Evolutionary conservation across 225 moss, liverwort and hornwort genomes (phyloP).

Genomic region (Pseudoscleropodium purum): DNA sequence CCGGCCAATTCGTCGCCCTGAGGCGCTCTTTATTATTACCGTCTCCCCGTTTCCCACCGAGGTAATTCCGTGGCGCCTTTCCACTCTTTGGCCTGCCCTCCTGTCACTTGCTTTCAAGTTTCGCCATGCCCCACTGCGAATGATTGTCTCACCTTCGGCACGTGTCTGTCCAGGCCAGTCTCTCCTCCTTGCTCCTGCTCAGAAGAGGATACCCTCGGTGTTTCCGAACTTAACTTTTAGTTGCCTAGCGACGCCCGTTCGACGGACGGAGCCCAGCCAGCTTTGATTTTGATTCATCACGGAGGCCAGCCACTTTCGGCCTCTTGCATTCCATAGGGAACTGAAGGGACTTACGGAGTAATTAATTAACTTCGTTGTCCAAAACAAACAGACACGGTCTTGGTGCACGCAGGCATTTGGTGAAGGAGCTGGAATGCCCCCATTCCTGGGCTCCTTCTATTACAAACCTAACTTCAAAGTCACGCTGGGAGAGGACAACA

Average conservation of each 20-base stretch:
- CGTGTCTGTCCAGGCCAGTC: neutral
- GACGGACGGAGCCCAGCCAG: too few relatives aligned
- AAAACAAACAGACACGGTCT: neutral
- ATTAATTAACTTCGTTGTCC: too few relatives aligned
- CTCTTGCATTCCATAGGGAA: neutral
- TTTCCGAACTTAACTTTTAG: too few relatives aligned
- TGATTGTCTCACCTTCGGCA: neutral
- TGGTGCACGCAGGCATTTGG: neutral
- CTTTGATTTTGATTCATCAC: neutral
- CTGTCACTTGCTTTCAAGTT: neutral
- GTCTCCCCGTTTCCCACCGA: neutral
- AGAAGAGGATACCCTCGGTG: too few relatives aligned
- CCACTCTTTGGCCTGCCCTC: neutral
- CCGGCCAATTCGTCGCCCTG: neutral
- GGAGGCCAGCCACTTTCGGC: too few relatives aligned
- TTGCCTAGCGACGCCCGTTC: too few relatives aligned
- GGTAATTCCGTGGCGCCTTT: neutral
- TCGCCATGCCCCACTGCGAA: neutral
- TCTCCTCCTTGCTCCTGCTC: neutral
- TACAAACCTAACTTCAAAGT: neutral
- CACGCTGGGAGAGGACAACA: accelerated
- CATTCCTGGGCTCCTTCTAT: neutral
- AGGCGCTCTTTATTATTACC: neutral
- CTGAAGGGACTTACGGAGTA: too few relatives aligned
- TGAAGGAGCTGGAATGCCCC: neutral